Evolutionary conservation across 148 eudicot genomes (phyloP), one percentile per base, ranked within the genome.

Genomic region (Rhododendron ferrugineum): DNA sequence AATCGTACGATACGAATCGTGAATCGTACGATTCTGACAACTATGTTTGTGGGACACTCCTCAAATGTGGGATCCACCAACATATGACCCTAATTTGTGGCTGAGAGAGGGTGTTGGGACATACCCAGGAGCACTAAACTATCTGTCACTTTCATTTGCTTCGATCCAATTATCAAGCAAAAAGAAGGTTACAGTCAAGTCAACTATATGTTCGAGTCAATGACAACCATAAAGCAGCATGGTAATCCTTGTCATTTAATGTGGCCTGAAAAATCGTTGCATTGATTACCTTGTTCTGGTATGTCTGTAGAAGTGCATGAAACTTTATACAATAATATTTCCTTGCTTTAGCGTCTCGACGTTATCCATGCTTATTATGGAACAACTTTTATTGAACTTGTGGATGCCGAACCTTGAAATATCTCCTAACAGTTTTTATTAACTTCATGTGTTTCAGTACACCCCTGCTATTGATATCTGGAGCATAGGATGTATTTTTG

Each of bases 401-500:
- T 18, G 18, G 80, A 52, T 32, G 42, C 22, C 11, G 22, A 50
- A 46, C 78, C 18, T 2, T 47, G n/a, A 36, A 30, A 20, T 11
- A 6, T 28, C 40, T 84, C 3, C 47, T 52, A 20, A 74, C 36
- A 32, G 47, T 46, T 66, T 84, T 42, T 26, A 81, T 7, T 42
- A 85, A 44, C 32, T 66, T 87, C 44, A 75, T 52, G 28, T 80
- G 37, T 47, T 77, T 89, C 94, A 95, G 99, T 96, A 95, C 78
- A 96, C 99, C 72, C 98, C 97, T 40, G 99, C 96, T 56, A 90
- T 96, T 85, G 98, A 96, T 88, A 95, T 94, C 60, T 95, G 99
- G 98, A 96, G 99, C 90, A 94, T 96, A 90, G 99, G 99, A 81
- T 96, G 99, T 84, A 96, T 96, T 88, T 96, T 96, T 92, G 99